These are phyloP conservation scores for Gastrodia elata DNA, from an alignment of 106 monocot species.

Conservation along the genomic window DNA sequence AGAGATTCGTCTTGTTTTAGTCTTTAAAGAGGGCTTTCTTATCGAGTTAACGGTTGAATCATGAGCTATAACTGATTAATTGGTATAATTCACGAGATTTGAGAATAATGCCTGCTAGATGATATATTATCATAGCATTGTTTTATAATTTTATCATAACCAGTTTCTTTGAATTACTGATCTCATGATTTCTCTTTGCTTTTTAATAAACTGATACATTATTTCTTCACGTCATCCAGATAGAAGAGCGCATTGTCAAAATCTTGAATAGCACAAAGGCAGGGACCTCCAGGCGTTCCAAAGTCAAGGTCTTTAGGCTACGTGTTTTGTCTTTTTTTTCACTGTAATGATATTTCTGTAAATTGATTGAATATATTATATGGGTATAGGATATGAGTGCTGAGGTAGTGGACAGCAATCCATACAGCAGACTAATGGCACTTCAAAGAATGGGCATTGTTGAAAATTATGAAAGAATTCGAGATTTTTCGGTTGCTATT, in stretches of 20 bases:
- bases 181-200: background rate
- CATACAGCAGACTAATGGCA: constrained; percentile 96
- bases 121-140: background rate
- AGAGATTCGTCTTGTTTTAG: background rate
- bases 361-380: background rate
- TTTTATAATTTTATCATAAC: background rate
- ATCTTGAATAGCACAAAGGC: constrained; percentile 18
- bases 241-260: constrained; percentile 26
- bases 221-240: constrained; percentile 6
- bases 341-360: background rate
- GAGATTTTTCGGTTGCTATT: constrained; percentile 77
- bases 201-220: background rate
- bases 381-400: constrained; percentile 76
- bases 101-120: background rate
- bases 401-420: constrained; percentile 94
- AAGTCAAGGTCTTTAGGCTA: constrained; percentile 43
- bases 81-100: background rate
- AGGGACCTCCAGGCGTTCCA: constrained; percentile 19
- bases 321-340: background rate
- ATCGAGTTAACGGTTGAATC: background rate
- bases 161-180: background rate
- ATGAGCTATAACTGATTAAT: background rate
- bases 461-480: constrained; percentile 77
- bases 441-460: constrained; percentile 96
- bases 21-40: background rate